Evolutionary conservation across 2,329 filamentous ascomycete genomes (phyloP), one percentile per base, ranked within the genome.

Genomic region (Aspergillus quadrilineatus): DNA sequence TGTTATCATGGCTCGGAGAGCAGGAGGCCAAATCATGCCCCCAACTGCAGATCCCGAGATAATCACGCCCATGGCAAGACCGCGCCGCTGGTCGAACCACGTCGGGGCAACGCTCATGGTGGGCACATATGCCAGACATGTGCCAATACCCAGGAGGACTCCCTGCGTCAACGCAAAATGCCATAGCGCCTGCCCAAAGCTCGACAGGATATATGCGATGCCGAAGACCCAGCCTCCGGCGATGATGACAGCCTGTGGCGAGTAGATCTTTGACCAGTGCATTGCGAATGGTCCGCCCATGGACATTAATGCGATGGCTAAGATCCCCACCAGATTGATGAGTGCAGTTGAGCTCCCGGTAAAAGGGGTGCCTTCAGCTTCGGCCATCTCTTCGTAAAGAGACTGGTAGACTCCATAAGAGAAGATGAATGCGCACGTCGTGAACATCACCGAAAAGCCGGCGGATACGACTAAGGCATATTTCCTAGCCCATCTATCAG

Each of bases 341-440:
- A 68, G 56, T 5, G 73, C 73, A 1, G 74, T 63, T 1, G 65
- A 68, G 5, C 67, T 66, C 8, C 67, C 66, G 0, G 66, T 67
- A 55, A 77, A 78, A 2, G 74, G 73, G 0, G 64, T 70, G 15
- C 53, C 45, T 17, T 59, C 41, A 15, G 64, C 49, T 26, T 52
- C 53, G n/a, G 65, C 58, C 65, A 75, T 66, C 30, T 69, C 63
- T 58, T 75, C 70, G 48, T 77, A 77, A 6, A 75, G 68, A 2
- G 69, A 73, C 62, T 77, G 73, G 50, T 75, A 77, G 30, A 77
- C 70, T 12, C 75, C 75, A 47, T 73, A 77, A n/a, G 70, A 65
- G 59, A 77, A 77, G 49, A 70, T 67, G 12, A 75, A 65, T 9
- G 70, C 71, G 53, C 72, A 74, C 30, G 65, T 69, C n/a, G 70